Evolutionary conservation across 768 basidiomycete species (phyloP).

Genomic region (Lyophyllum decastes): DNA sequence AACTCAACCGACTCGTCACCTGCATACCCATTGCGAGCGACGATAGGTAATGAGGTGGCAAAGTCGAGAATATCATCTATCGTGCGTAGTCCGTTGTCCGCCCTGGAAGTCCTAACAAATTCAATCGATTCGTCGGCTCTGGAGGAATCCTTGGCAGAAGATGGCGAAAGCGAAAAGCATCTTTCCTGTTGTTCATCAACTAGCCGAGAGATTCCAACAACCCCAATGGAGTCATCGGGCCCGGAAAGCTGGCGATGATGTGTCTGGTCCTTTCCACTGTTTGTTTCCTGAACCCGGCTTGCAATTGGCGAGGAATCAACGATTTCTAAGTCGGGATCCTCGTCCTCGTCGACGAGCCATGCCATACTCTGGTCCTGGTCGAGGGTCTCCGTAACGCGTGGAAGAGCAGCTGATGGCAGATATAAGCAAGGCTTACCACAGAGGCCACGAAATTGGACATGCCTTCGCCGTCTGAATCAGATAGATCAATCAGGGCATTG

Average conservation of each 20-base stretch:
- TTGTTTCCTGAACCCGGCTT: conserved; percentile 5
- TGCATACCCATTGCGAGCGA: background rate
- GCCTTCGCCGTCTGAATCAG: conserved; percentile 11
- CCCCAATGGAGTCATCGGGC: conserved; percentile 25
- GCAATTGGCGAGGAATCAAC: conserved; percentile 49
- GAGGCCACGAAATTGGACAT: conserved; percentile 1
- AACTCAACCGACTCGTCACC: conserved; percentile 22
- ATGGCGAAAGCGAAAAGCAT: background rate
- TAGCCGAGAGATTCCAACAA: conserved; percentile 9
- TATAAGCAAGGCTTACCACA: background rate
- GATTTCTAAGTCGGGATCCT: conserved; percentile 56
- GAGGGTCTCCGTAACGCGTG: background rate
- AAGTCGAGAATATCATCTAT: conserved; percentile 7
- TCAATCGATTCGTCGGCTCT: conserved; percentile 27
- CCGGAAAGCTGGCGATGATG: background rate
- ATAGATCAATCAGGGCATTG: conserved; percentile 11
- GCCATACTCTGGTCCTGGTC: conserved; percentile 47
- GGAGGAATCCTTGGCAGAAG: background rate
- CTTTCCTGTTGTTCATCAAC: background rate
- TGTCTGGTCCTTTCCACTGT: background rate
- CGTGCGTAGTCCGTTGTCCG: background rate
- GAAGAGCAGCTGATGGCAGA: background rate
- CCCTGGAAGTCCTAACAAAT: background rate
- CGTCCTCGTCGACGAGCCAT: conserved; percentile 68
- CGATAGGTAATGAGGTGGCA: background rate